A percentile compares a stretch with the other conserved stretches of the same genome.
phyloP scores from a whole-genome alignment of 805 yeast species.

The Lachancea mirantina region DNA sequence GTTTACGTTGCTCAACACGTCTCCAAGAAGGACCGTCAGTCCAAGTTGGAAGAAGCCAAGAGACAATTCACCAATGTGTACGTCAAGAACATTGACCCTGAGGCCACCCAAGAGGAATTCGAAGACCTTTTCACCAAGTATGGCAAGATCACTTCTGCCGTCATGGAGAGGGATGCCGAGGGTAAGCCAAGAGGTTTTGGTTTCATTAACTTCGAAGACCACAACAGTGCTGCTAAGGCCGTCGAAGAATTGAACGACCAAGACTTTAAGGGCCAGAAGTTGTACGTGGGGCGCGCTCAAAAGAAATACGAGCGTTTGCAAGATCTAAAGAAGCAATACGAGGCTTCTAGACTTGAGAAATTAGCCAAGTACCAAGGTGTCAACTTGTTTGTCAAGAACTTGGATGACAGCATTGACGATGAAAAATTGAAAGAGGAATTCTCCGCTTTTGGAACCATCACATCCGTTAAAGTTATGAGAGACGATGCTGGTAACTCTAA shows the following conservation, averaged over 20 bases:
- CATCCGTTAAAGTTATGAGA: conserved; percentile 93
- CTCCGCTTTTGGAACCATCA: conserved; percentile 86
- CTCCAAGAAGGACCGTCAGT: conserved; percentile 87
- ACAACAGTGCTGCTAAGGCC: conserved; percentile 83
- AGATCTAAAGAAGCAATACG: conserved; percentile 92
- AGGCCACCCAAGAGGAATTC: conserved; percentile 64
- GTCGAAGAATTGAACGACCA: conserved; percentile 85
- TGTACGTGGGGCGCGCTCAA: conserved; percentile 98
- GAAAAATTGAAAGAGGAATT: conserved; percentile 89
- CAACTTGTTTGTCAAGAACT: conserved; percentile 92
- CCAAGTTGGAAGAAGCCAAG: conserved; percentile 82
- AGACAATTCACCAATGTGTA: conserved; percentile 94
- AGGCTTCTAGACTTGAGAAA: conserved; percentile 85
- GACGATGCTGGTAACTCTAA: conserved; percentile 92
- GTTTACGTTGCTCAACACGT: conserved; percentile 94
- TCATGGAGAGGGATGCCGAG: conserved; percentile 70
- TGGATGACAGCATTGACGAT: conserved; percentile 88
- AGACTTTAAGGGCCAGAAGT: conserved; percentile 76
- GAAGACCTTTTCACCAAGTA: conserved; percentile 59
- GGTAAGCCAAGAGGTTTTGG: conserved; percentile 95
- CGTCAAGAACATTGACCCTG: conserved; percentile 80
- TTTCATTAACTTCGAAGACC: conserved; percentile 84
- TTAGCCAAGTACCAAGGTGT: conserved; percentile 94
- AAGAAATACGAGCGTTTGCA: conserved; percentile 96
- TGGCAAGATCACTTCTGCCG: conserved; percentile 80